Evolutionary conservation across 2,329 filamentous ascomycete genomes (phyloP).

Genomic region (Fusarium nisikadoi): DNA sequence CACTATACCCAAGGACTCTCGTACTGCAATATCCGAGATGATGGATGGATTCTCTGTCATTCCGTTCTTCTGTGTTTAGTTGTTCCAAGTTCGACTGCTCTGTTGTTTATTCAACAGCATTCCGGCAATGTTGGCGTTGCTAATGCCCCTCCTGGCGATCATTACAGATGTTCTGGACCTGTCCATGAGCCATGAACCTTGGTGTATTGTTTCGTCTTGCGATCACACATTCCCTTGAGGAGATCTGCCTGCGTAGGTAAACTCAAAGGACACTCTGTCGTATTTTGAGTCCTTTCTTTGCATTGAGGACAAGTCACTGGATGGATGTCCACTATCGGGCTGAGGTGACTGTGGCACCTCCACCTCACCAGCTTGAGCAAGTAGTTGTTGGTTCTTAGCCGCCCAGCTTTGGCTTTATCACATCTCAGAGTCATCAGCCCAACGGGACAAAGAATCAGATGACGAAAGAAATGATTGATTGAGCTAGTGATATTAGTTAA

Average conservation of each 20-base stretch:
- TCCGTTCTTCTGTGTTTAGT: constrained; percentile 1
- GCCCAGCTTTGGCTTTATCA: constrained; percentile 41
- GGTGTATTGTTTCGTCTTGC: constrained; percentile 25
- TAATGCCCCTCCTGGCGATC: constrained; percentile 34
- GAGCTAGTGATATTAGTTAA: background rate
- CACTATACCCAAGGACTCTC: constrained; percentile 8
- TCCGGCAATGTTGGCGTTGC: background rate
- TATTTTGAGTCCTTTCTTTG: background rate
- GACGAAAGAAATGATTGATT: constrained; percentile 17
- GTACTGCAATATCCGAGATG: constrained; percentile 24
- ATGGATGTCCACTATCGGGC: background rate
- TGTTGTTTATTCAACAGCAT: constrained; percentile 1
- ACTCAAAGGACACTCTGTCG: background rate
- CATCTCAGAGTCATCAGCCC: constrained; percentile 35
- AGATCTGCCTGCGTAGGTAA: background rate
- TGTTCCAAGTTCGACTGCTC: constrained; percentile 8
- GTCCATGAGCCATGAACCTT: constrained; percentile 11
- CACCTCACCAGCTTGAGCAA: constrained; percentile 33
- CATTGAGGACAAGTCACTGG: background rate
- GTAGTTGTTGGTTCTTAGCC: constrained; percentile 37
- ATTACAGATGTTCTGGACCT: constrained; percentile 21
- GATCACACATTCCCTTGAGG: constrained; percentile 11
- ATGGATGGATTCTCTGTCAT: background rate
- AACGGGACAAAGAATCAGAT: constrained; percentile 37
- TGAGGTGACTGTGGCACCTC: constrained; percentile 25